These are phyloP conservation scores for Saccharomyces pastorianus DNA, from an alignment of 1,139 yeast species.

Conservation along the genomic window DNA sequence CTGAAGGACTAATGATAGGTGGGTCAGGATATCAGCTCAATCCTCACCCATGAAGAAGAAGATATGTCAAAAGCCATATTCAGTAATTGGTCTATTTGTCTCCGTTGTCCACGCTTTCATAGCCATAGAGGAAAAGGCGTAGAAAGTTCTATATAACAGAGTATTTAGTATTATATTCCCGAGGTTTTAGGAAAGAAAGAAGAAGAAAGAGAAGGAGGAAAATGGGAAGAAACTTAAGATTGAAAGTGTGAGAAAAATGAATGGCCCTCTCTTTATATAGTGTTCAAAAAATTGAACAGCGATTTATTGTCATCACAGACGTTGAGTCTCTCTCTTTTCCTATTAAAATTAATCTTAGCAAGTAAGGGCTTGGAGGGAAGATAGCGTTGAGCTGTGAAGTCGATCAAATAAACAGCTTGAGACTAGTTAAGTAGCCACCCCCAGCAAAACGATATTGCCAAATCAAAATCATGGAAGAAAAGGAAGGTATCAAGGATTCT, in stretches of 20 bases:
- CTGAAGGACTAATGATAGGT: conserved; percentile 7
- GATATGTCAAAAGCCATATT: conserved; percentile 5
- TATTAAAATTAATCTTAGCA: neutral
- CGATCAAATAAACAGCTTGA: neutral
- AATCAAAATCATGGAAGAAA: neutral
- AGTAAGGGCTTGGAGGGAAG: neutral
- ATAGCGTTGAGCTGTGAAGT: neutral
- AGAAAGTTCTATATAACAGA: conserved; percentile 52
- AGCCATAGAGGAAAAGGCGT: conserved; percentile 35
- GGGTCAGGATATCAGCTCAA: conserved; percentile 1
- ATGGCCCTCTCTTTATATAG: neutral
- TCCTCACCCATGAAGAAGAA: conserved; percentile 3
- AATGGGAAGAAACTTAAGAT: neutral
- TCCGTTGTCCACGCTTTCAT: conserved; percentile 68
- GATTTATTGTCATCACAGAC: neutral
- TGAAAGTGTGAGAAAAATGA: neutral
- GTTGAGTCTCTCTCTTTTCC: neutral
- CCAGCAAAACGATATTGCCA: neutral
- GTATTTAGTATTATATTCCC: conserved; percentile 25
- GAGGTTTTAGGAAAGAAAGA: conserved; percentile 2
- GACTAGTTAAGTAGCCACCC: neutral
- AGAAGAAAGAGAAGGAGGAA: neutral
- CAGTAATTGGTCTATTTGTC: conserved; percentile 34
- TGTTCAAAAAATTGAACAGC: neutral
- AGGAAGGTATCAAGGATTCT: conserved; percentile 2